Percentiles rank a stretch among this genome's conserved stretches.
Evolutionary conservation across 2,329 filamentous ascomycete genomes (phyloP).

Genomic region (Microcyclospora tardicrescens): DNA sequence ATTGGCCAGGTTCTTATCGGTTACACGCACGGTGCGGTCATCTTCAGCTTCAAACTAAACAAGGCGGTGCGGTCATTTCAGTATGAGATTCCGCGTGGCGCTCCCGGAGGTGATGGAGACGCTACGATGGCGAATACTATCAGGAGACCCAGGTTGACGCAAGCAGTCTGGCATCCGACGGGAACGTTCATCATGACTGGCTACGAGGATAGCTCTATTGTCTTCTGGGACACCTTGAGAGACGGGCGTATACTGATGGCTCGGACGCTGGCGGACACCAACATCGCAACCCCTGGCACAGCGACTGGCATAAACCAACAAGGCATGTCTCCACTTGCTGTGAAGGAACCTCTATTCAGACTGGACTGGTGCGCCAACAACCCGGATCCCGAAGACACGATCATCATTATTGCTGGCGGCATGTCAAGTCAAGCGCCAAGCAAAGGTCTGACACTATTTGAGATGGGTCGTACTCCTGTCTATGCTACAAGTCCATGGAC

Average conservation of each 20-base stretch:
- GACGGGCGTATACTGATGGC: conserved; percentile 77
- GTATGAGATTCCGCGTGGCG: conserved; percentile 68
- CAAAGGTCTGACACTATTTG: conserved; percentile 76
- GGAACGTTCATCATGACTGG: conserved; percentile 79
- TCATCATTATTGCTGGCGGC: conserved; percentile 73
- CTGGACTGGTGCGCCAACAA: conserved; percentile 87
- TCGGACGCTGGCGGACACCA: conserved; percentile 60
- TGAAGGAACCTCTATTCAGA: conserved; percentile 62
- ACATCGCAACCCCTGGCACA: conserved; percentile 53
- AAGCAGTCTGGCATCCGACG: conserved; percentile 88
- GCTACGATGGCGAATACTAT: conserved; percentile 46
- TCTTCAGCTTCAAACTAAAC: conserved; percentile 93
- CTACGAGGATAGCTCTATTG: conserved; percentile 81
- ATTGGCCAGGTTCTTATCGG: conserved; percentile 83
- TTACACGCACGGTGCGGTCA: conserved; percentile 76
- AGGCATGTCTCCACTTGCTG: conserved; percentile 37
- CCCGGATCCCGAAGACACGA: conserved; percentile 78
- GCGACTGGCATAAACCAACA: conserved; percentile 9
- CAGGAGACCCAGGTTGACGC: conserved; percentile 62
- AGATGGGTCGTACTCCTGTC: conserved; percentile 75
- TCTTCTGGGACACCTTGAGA: conserved; percentile 73
- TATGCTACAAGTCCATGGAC: conserved; percentile 92
- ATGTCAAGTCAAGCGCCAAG: conserved; percentile 51
- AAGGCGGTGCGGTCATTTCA: conserved; percentile 65
- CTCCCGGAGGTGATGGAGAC: conserved; percentile 64